These are phyloP conservation scores for Theileria parva DNA, from an alignment of 169 alveolate genomes.

Conservation along the genomic window DNA sequence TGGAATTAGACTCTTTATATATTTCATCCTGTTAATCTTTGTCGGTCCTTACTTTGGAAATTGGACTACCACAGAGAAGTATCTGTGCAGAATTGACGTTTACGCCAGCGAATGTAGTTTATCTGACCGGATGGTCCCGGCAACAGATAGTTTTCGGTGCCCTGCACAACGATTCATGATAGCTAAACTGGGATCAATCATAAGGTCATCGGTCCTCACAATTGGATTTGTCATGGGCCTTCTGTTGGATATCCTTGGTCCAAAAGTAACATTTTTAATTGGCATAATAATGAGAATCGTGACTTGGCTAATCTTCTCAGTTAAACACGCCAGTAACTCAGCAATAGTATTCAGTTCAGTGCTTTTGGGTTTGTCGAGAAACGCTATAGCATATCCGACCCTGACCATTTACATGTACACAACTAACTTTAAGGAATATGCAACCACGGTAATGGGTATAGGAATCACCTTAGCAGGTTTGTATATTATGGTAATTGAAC, in stretches of 20 bases:
- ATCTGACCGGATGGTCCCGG: neutral
- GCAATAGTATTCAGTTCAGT: constrained; percentile 17
- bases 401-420: constrained; percentile 51
- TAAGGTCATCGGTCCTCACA: constrained; percentile 24
- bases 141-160: constrained; percentile 37
- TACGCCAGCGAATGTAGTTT: constrained; percentile 24
- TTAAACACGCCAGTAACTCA: neutral
- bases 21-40: constrained; percentile 29
- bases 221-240: constrained; percentile 45
- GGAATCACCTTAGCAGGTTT: constrained; percentile 26
- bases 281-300: constrained; percentile 33
- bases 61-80: constrained; percentile 60
- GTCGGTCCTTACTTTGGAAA: constrained; percentile 62
- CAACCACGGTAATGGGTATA: constrained; percentile 38
- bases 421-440: constrained; percentile 21
- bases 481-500: constrained; percentile 25
- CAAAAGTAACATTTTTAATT: constrained; percentile 36
- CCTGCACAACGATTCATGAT: constrained; percentile 41
- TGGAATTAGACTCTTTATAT: constrained; percentile 28
- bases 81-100: constrained; percentile 36
- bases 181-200: constrained; percentile 35
- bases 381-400: constrained; percentile 51
- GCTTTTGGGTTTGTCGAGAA: constrained; percentile 37
- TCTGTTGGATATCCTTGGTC: constrained; percentile 54
- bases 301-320: constrained; percentile 50